Base-by-base conservation (phyloP, 768 basidiomycete species). In the Lentinula raphanica region DNA sequence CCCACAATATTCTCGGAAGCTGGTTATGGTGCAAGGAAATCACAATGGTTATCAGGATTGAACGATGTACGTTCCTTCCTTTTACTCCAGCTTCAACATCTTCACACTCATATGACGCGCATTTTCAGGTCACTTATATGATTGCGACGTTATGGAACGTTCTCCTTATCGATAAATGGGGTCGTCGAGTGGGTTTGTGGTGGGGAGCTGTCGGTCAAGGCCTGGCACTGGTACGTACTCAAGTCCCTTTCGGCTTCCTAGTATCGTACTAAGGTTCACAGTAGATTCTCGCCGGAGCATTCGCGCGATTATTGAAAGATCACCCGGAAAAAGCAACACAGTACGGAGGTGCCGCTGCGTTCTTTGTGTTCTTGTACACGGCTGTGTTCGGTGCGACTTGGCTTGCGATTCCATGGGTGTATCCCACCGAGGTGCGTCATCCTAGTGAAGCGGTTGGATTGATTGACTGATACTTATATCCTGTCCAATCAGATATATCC, bases 401-500 rank as follows among this genome's bases (percentile, higher is more conserved):
- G 76, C 66, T 77, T 35, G 76, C 76, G 5, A 76, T 77, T 54
- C 76, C 76, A 2, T 72, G 71, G 69, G 71, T 71, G 2, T 72
- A 70, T 57, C 69, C 68, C 12, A 71, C 69, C 5, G 69, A 69
- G 46, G 68, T 69, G 28, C 21, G 55, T 56, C 28, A 54, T 42
- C 5, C 23, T n/a, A 31, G 5, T 23, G 8, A 1, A 28, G 4
- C 17, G 12, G 25, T 21, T 35, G 21, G 25, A 5, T 12, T 29
- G 23, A 36, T 28, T 31, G 15, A 12, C 12, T 21, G 21, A 7
- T 7, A n/a, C 15, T 21, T 11, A 13, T 65, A 23, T 67, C 60
- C n/a, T n/a, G n/a, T n/a, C n/a, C n/a, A n/a, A n/a, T n/a, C 65
- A 77, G 71, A 77, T 71, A 13, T 78, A 75, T 68, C 76, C 76